phyloP scores from a whole-genome alignment of 2,329 filamentous ascomycete genomes.

The Colletotrichum spaethianum region DNA sequence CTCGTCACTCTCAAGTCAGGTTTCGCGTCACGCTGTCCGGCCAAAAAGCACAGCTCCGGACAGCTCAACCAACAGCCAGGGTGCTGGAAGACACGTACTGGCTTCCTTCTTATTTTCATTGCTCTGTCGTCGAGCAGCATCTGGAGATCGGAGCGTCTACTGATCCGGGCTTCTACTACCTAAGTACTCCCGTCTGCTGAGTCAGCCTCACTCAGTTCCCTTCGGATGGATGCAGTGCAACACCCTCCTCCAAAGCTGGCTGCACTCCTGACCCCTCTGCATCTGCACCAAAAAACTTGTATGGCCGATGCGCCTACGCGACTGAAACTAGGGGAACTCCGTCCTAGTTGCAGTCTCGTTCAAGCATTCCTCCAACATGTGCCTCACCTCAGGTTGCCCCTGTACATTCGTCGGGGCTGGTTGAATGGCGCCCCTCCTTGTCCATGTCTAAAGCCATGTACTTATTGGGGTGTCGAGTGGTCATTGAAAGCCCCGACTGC shows the following conservation, averaged over 20 bases:
- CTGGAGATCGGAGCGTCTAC: background rate
- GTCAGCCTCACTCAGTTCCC: constrained; percentile 4
- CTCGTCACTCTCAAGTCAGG: background rate
- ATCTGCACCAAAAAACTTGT: constrained; percentile 11
- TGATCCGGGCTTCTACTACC: background rate
- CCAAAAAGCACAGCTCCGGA: background rate
- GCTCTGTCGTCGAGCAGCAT: background rate
- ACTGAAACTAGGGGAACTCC: constrained; percentile 27
- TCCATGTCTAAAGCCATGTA: background rate
- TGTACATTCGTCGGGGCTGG: background rate
- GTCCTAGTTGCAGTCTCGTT: background rate
- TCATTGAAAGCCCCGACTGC: background rate
- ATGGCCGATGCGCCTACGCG: constrained; percentile 16
- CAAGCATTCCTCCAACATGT: background rate
- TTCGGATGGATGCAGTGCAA: constrained; percentile 10
- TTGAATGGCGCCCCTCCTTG: background rate
- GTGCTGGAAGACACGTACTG: background rate
- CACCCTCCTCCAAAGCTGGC: constrained; percentile 7
- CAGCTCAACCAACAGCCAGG: background rate
- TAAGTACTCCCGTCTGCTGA: constrained; percentile 10
- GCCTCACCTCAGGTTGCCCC: background rate
- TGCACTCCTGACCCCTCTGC: constrained; percentile 26
- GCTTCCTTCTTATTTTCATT: background rate
- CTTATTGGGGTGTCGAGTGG: background rate
- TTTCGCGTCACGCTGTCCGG: background rate